Conservation (phyloP, 129 eudicot genomes). For the Artemisia annua region DNA sequence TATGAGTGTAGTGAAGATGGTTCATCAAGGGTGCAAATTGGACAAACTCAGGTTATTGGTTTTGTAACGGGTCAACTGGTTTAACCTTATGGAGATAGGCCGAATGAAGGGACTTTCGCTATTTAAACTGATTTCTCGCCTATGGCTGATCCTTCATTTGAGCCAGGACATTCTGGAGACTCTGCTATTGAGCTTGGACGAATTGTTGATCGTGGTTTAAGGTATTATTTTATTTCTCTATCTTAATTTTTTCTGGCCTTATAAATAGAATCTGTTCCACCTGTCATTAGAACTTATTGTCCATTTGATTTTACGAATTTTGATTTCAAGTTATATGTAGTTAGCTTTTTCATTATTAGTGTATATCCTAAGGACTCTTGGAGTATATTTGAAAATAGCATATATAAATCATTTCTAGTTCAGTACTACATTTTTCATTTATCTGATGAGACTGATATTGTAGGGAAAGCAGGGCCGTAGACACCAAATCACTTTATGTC, state of each 20-base stretch:
- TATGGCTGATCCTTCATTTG: constrained; percentile 97
- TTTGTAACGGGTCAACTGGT: constrained; percentile 75
- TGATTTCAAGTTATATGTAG: no score
- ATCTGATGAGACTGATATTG: constrained; percentile 24
- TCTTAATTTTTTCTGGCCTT: neutral
- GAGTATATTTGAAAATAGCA: neutral
- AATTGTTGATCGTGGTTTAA: constrained; percentile 87
- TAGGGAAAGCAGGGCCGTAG: constrained; percentile 98
- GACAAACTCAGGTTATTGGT: constrained; percentile 91
- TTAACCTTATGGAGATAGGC: constrained; percentile 88
- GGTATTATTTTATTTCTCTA: constrained; percentile 35
- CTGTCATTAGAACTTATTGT: neutral
- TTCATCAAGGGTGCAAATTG: constrained; percentile 87
- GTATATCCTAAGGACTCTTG: no score
- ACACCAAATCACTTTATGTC: constrained; percentile 94
- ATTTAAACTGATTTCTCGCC: constrained; percentile 86
- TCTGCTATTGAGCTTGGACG: constrained; percentile 89
- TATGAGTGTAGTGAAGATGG: constrained; percentile 75
- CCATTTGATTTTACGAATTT: no score
- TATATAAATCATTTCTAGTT: neutral
- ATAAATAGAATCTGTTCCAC: neutral
- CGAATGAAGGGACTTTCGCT: constrained; percentile 82
- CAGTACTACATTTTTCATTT: neutral
- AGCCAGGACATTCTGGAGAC: constrained; percentile 87
- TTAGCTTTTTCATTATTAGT: neutral